Percentiles rank a stretch among this genome's conserved stretches.
These are phyloP conservation scores for Collybia mongolica DNA, from an alignment of 768 basidiomycete genomes.

Conservation along the genomic window DNA sequence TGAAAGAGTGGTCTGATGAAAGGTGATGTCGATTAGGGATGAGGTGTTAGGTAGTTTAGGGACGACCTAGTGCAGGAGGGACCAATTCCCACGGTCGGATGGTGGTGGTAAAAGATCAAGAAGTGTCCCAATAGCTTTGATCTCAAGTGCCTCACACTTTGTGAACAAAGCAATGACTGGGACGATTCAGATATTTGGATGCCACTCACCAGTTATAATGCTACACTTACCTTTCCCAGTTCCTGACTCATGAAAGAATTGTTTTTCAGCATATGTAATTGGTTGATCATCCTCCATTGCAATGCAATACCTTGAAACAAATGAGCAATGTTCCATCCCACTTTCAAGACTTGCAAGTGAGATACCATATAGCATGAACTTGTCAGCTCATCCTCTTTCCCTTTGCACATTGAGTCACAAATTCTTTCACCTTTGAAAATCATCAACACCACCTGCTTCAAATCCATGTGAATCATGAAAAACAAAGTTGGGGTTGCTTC, in stretches of 20 bases:
- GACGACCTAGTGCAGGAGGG: no score
- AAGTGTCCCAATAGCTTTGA: no score
- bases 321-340: not conserved
- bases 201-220: not conserved
- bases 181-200: constrained; percentile 21
- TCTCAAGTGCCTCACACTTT: no score
- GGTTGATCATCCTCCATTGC: no score
- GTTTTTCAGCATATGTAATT: constrained; percentile 22
- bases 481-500: no score
- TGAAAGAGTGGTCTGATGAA: no score
- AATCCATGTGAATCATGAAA: constrained; percentile 45
- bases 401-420: constrained; percentile 25
- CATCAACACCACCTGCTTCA: constrained; percentile 28
- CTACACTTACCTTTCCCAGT: constrained; percentile 20
- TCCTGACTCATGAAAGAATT: constrained; percentile 26
- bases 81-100: no score
- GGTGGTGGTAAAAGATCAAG: no score
- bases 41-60: no score
- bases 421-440: constrained; percentile 27
- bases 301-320: constrained; percentile 38
- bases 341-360: not conserved
- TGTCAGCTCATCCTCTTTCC: constrained; percentile 16
- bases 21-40: no score
- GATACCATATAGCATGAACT: constrained; percentile 39
- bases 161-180: constrained; percentile 36